Percentiles rank a stretch among this genome's conserved stretches.
Evolutionary conservation across 2,329 filamentous ascomycete genomes (phyloP).

Genomic region (Aspergillus aculeatinus): DNA sequence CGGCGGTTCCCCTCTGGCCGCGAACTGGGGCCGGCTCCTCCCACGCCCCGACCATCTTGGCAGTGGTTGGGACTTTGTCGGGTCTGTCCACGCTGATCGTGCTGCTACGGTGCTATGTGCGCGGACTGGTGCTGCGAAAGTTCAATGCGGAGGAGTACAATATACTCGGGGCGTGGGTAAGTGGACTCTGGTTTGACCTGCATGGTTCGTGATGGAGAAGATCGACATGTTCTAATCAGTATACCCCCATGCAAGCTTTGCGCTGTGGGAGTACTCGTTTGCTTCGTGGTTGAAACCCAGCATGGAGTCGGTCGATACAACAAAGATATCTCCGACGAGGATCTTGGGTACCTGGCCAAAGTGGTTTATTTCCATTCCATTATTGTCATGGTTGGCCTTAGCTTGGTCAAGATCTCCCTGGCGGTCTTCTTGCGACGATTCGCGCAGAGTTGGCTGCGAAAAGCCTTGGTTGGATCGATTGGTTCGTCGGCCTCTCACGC

Average conservation of each 20-base stretch:
- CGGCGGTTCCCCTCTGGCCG: not conserved
- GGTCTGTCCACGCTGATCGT: slow-evolving; percentile 41
- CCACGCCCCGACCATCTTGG: slow-evolving; percentile 33
- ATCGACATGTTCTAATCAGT: not conserved
- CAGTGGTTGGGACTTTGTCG: slow-evolving; percentile 42
- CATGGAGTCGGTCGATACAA: slow-evolving; percentile 51
- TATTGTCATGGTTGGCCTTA: slow-evolving; percentile 47
- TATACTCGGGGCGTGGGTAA: slow-evolving; percentile 45
- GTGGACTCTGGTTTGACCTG: slow-evolving; percentile 14
- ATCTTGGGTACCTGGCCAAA: slow-evolving; percentile 40
- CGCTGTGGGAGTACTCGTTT: slow-evolving; percentile 32
- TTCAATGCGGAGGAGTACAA: slow-evolving; percentile 52
- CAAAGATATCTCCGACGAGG: slow-evolving; percentile 34
- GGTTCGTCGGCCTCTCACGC: not conserved
- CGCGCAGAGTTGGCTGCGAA: slow-evolving; percentile 34
- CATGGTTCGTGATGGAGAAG: not conserved
- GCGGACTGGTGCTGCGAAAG: slow-evolving; percentile 48
- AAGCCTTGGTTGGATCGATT: slow-evolving; percentile 39
- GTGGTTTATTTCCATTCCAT: slow-evolving; percentile 50
- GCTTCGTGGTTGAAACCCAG: slow-evolving; percentile 46
- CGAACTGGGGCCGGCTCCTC: not conserved
- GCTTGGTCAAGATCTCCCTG: slow-evolving; percentile 44
- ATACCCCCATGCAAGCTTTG: slow-evolving; percentile 17
- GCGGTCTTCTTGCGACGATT: slow-evolving; percentile 44
- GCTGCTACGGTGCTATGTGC: slow-evolving; percentile 48